phyloP scores from a whole-genome alignment of 2,329 filamentous ascomycete genomes.

The Sclerotinia nivalis region DNA sequence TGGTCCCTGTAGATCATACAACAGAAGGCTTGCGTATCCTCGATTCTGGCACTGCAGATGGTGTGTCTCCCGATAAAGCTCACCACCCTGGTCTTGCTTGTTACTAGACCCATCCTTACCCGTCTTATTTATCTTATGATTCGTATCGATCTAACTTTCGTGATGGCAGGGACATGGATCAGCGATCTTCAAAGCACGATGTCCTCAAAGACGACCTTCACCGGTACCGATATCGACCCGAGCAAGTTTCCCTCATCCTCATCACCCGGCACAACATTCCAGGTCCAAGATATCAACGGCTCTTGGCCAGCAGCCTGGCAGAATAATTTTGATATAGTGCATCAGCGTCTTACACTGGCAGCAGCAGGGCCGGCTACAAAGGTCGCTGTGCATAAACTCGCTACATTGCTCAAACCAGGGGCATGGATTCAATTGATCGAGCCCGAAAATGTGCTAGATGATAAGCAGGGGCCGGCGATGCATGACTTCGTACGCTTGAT shows the following conservation, averaged over 20 bases:
- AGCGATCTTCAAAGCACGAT: too few relatives aligned
- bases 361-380: rapidly evolving
- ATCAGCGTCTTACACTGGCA: not conserved
- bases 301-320: not conserved
- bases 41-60: too few relatives aligned
- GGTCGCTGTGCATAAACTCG: not conserved
- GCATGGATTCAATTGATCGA: not conserved
- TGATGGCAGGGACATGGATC: too few relatives aligned
- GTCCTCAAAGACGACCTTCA: too few relatives aligned
- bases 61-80: too few relatives aligned
- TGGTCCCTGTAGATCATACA: too few relatives aligned
- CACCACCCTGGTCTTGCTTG: too few relatives aligned
- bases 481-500: too few relatives aligned
- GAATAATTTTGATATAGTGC: not conserved
- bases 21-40: too few relatives aligned
- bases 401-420: not conserved
- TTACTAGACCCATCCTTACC: not conserved
- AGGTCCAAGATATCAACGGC: not conserved
- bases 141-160: too few relatives aligned
- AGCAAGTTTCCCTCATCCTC: not conserved
- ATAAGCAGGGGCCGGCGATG: not conserved
- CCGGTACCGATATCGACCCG: not conserved
- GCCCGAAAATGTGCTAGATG: not conserved
- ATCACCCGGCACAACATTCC: not conserved
- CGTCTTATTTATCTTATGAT: not conserved